These are phyloP conservation scores for Mortierella sp. DNA, from an alignment of 371 early-diverging fungal genomes.

Conservation along the genomic window DNA sequence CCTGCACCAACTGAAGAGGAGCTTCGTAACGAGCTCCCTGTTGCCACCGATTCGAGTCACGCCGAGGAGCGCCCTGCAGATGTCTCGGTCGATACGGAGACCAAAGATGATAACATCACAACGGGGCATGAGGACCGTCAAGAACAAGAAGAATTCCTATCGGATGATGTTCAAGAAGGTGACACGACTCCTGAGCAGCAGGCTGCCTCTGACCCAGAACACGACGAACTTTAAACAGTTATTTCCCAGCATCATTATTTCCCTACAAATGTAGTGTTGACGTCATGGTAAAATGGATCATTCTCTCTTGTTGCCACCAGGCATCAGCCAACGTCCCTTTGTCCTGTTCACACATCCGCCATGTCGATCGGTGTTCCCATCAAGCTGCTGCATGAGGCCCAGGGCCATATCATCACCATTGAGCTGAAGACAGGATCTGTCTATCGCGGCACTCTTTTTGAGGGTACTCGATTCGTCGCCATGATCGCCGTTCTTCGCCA, in stretches of 20 bases:
- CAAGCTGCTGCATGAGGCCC: constrained; percentile 97
- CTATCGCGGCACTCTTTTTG: constrained; percentile 94
- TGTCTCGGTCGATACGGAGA: background rate
- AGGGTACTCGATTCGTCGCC: constrained; percentile 65
- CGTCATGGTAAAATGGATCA: no score
- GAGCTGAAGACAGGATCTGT: constrained; percentile 94
- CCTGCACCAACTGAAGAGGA: constrained; percentile 10
- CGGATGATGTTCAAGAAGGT: constrained; percentile 6
- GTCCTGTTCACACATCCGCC: constrained; percentile 16
- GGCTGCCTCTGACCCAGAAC: constrained; percentile 28
- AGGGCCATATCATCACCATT: constrained; percentile 95
- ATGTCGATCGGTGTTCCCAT: constrained; percentile 96
- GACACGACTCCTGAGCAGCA: constrained; percentile 35
- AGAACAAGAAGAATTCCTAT: background rate
- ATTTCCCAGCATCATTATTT: no score
- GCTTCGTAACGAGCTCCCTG: constrained; percentile 3
- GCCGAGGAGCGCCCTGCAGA: background rate
- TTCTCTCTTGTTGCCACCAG: no score
- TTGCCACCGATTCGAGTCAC: no score
- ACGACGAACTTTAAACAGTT: constrained; percentile 29
- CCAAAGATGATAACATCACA: constrained; percentile 1
- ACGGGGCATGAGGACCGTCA: background rate
- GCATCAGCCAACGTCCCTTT: no score
- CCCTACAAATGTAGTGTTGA: background rate
- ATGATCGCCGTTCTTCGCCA: no score